phyloP scores from a whole-genome alignment of 352 stramenopile genomes.

The Phytophthora ohioensis region DNA sequence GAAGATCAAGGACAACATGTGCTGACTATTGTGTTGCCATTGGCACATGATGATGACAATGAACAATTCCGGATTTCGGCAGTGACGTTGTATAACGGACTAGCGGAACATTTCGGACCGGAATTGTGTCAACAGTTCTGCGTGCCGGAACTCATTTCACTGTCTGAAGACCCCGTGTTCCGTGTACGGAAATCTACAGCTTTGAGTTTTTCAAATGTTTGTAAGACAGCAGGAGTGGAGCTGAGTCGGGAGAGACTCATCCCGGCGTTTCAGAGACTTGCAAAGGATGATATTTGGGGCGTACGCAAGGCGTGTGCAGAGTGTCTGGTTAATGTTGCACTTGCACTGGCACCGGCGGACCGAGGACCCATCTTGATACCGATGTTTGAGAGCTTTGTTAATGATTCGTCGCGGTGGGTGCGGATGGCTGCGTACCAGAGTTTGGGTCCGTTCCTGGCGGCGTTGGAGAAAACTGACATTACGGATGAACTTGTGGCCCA shows the following conservation, averaged over 20 bases:
- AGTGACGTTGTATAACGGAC: slow-evolving; percentile 92
- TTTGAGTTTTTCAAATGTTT: slow-evolving; percentile 92
- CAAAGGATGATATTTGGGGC: slow-evolving; percentile 95
- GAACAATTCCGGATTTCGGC: slow-evolving; percentile 95
- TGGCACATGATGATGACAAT: slow-evolving; percentile 92
- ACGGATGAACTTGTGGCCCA: slow-evolving; percentile 81
- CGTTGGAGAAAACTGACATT: slow-evolving; percentile 89
- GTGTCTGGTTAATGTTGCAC: slow-evolving; percentile 88
- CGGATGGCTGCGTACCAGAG: slow-evolving; percentile 95
- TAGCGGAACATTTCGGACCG: slow-evolving; percentile 86
- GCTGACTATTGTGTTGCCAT: slow-evolving; percentile 92
- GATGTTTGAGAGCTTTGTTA: slow-evolving; percentile 89
- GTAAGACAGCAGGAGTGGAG: slow-evolving; percentile 79
- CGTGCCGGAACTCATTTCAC: slow-evolving; percentile 92
- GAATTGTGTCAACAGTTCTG: slow-evolving; percentile 95
- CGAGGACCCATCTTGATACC: slow-evolving; percentile 87
- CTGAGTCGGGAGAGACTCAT: slow-evolving; percentile 89
- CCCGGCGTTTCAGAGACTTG: slow-evolving; percentile 91
- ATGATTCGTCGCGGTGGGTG: slow-evolving; percentile 94
- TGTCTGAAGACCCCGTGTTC: slow-evolving; percentile 94
- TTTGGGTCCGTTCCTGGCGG: slow-evolving; percentile 74
- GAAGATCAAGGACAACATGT: slow-evolving; percentile 93
- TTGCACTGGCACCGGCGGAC: slow-evolving; percentile 78
- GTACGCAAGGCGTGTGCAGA: slow-evolving; percentile 94
- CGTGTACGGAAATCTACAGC: slow-evolving; percentile 93